Evolutionary conservation across 495 filamentous ascomycete species (phyloP).

Genomic region (Tetracladium marchalianum): DNA sequence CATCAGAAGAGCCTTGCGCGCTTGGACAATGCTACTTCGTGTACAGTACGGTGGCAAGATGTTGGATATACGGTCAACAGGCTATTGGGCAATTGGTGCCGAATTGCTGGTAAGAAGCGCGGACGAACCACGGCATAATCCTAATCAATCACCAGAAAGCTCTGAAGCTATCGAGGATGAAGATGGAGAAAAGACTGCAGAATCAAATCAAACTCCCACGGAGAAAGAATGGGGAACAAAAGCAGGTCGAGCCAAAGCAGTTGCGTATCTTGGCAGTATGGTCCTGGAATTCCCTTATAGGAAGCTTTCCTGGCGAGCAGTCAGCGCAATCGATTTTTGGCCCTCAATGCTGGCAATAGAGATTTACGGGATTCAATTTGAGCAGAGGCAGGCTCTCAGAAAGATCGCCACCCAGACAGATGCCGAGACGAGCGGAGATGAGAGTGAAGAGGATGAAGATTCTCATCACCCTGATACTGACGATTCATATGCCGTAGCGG

Average conservation of each 20-base stretch:
- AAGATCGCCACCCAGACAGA: conserved; percentile 1
- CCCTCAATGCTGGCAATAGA: conserved; percentile 59
- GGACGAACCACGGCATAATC: conserved; percentile 17
- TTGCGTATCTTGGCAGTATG: conserved; percentile 55
- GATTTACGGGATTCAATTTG: conserved; percentile 49
- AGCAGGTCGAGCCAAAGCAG: conserved; percentile 45
- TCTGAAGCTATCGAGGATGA: neutral
- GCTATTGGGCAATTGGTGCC: conserved; percentile 60
- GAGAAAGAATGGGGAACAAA: conserved; percentile 22
- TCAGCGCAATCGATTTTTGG: conserved; percentile 49
- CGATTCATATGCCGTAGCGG: neutral
- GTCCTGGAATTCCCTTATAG: conserved; percentile 56
- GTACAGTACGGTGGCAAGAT: conserved; percentile 37
- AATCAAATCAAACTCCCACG: neutral
- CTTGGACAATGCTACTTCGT: conserved; percentile 55
- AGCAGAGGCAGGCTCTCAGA: conserved; percentile 25
- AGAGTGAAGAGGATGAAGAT: conserved; percentile 5
- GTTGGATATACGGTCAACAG: conserved; percentile 45
- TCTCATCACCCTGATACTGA: neutral
- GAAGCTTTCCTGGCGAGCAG: conserved; percentile 30
- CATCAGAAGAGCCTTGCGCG: conserved; percentile 50
- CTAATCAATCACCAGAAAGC: neutral
- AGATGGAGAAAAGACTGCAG: neutral
- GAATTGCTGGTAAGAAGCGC: conserved; percentile 49
- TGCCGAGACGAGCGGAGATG: neutral